Conservation (phyloP, 2,329 filamentous ascomycete genomes). For the Ploettnerulaceae sp. region DNA sequence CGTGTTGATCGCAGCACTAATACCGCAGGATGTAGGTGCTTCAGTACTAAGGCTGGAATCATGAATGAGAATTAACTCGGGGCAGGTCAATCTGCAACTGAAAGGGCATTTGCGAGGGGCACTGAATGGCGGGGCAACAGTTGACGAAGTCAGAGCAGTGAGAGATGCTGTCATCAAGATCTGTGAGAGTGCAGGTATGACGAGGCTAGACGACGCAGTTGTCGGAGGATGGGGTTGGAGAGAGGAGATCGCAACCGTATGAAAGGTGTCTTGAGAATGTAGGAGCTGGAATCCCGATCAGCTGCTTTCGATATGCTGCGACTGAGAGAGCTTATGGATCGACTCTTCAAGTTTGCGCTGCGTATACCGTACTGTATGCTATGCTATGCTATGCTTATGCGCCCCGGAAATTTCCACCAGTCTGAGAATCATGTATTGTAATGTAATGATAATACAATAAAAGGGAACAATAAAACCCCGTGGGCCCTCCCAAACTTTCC, state of each 20-base stretch:
- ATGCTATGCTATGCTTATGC: too few relatives aligned
- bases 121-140: slow-evolving; percentile 45
- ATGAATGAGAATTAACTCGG: slow-evolving; percentile 8
- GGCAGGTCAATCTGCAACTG: slow-evolving; percentile 46
- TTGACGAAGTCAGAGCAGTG: slow-evolving; percentile 46
- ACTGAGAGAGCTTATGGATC: not conserved
- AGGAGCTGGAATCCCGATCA: not conserved
- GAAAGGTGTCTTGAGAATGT: not conserved
- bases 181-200: slow-evolving; percentile 45
- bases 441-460: too few relatives aligned
- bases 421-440: too few relatives aligned
- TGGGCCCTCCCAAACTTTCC: too few relatives aligned
- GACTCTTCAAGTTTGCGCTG: too few relatives aligned
- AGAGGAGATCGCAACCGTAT: slow-evolving; percentile 39
- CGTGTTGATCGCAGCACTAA: slow-evolving; percentile 46
- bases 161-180: slow-evolving; percentile 42
- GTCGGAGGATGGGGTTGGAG: slow-evolving; percentile 43
- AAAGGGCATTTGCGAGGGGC: slow-evolving; percentile 49
- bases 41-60: too few relatives aligned
- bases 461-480: too few relatives aligned
- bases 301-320: not conserved
- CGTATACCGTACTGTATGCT: too few relatives aligned
- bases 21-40: slow-evolving; percentile 45
- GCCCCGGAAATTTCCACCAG: too few relatives aligned
- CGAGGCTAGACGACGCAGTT: slow-evolving; percentile 33